Evolutionary conservation across 306 rosid genomes (phyloP).

Genomic region (Trichosanthes truncata): DNA sequence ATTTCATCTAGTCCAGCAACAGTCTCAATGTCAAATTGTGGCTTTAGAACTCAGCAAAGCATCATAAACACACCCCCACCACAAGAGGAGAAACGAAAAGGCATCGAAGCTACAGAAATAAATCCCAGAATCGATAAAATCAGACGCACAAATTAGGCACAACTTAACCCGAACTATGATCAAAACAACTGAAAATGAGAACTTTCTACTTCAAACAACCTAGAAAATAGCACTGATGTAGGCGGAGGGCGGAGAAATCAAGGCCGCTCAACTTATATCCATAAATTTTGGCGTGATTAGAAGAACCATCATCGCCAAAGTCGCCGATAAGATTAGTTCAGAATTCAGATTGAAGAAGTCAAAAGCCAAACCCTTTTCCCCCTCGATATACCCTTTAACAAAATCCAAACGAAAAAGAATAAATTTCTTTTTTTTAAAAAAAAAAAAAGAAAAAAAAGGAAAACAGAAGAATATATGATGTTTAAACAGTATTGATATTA

Average conservation of each 20-base stretch:
- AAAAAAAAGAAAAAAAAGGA: too few relatives aligned
- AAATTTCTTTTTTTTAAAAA: neutral
- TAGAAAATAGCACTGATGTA: neutral
- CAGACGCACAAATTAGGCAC: neutral
- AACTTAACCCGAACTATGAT: neutral
- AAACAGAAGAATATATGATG: neutral
- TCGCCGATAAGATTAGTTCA: slow-evolving; percentile 3
- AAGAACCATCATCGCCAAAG: slow-evolving; percentile 4
- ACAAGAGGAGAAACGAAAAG: neutral
- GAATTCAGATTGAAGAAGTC: slow-evolving; percentile 4
- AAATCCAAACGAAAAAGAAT: neutral
- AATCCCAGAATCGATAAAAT: slow-evolving; percentile 6
- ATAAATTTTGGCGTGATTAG: neutral
- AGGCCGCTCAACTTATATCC: neutral
- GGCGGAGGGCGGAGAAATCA: slow-evolving; percentile 7
- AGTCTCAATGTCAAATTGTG: neutral
- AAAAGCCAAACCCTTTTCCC: slow-evolving; percentile 1
- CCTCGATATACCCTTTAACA: neutral
- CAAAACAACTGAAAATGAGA: neutral
- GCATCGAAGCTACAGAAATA: neutral
- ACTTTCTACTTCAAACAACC: neutral
- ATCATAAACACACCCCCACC: neutral
- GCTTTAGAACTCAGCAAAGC: neutral
- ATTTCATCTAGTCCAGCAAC: neutral
- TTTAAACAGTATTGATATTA: neutral